Conservation (phyloP, 73 alveolate species). For the Symbiodinium natans region DNA sequence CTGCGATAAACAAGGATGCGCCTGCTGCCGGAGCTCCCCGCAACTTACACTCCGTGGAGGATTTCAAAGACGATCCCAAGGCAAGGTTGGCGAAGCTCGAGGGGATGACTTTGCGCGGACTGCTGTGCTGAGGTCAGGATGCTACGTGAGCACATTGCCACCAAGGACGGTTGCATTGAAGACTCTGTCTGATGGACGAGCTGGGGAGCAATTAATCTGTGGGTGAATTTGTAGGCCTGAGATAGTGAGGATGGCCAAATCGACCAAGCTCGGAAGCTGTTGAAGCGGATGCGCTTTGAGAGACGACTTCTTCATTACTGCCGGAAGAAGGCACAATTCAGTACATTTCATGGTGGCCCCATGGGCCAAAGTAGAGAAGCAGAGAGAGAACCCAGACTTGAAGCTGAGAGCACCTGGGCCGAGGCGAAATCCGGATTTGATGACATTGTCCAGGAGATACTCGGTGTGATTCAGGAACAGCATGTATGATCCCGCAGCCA, state of each 20-base stretch:
- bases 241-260: constrained; percentile 35
- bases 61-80: constrained; percentile 70
- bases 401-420: neutral
- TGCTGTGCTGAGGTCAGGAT: constrained; percentile 17
- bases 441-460: constrained; percentile 45
- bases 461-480: no score
- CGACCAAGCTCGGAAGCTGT: constrained; percentile 56
- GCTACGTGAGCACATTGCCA: constrained; percentile 89
- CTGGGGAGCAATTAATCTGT: no score
- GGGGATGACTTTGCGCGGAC: neutral
- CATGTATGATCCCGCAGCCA: no score
- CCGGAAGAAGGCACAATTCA: constrained; percentile 40
- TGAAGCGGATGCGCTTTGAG: constrained; percentile 70
- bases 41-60: constrained; percentile 16
- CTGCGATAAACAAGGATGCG: neutral
- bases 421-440: constrained; percentile 67
- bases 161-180: neutral
- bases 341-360: neutral
- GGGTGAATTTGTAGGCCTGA: neutral
- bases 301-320: constrained; percentile 54
- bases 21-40: neutral
- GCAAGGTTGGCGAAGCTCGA: neutral
- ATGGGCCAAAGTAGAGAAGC: neutral
- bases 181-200: neutral
- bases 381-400: neutral